Evolutionary conservation across 2,329 filamentous ascomycete species (phyloP).

Genomic region (Dothidotthia symphoricarpi): DNA sequence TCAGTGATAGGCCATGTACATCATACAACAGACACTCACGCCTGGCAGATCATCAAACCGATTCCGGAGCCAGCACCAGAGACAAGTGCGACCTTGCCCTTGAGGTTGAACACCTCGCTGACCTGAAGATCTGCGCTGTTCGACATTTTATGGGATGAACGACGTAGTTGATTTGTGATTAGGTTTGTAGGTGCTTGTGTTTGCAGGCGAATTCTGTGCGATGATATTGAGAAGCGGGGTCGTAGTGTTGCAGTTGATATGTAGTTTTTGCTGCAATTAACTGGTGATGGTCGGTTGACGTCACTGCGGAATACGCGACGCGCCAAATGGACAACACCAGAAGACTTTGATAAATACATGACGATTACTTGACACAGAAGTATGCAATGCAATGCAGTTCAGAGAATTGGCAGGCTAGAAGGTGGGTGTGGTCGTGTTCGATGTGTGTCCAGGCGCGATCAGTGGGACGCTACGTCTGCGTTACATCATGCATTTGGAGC

Average conservation of each 20-base stretch:
- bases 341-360: not conserved
- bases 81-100: slow-evolving; percentile 42
- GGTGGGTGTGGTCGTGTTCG: too few species aligned
- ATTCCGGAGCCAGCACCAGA: slow-evolving; percentile 47
- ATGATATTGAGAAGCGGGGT: slow-evolving; percentile 3
- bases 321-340: not conserved
- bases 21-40: too few species aligned
- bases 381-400: too few species aligned
- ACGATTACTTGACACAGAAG: not conserved
- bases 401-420: too few species aligned
- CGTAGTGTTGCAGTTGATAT: slow-evolving; percentile 14
- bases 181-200: slow-evolving; percentile 11
- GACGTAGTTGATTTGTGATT: slow-evolving; percentile 13
- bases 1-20: too few species aligned
- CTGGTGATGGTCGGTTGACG: slow-evolving; percentile 4
- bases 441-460: too few species aligned
- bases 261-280: slow-evolving; percentile 1
- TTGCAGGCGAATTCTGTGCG: slow-evolving; percentile 7
- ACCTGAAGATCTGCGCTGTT: slow-evolving; percentile 38
- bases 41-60: slow-evolving; percentile 49
- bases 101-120: slow-evolving; percentile 39
- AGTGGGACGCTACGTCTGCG: too few species aligned
- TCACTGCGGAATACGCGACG: slow-evolving; percentile 1
- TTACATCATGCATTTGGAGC: too few species aligned
- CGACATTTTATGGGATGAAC: slow-evolving; percentile 30